Evolutionary conservation across 495 filamentous ascomycete genomes (phyloP).

Genomic region (Lepidopterella palustris): DNA sequence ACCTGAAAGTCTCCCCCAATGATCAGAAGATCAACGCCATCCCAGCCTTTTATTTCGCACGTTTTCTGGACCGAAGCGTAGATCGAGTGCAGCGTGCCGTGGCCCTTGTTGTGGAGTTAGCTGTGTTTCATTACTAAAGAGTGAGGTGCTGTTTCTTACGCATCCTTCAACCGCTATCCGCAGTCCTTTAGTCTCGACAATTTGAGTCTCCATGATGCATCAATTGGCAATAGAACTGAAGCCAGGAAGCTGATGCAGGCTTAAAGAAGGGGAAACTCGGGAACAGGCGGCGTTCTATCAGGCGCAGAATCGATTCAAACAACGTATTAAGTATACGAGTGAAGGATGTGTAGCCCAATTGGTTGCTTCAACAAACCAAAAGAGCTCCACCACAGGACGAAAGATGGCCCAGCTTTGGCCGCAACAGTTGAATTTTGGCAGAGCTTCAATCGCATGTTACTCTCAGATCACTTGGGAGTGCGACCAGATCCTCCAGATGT

Average conservation of each 20-base stretch:
- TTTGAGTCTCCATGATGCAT: slow-evolving; percentile 13
- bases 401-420: too few relatives aligned
- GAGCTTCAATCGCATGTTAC: too few relatives aligned
- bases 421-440: too few relatives aligned
- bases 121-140: slow-evolving; percentile 16
- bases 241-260: neutral
- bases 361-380: too few relatives aligned
- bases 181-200: slow-evolving; percentile 30
- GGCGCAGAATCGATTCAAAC: too few relatives aligned
- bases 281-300: too few relatives aligned
- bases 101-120: slow-evolving; percentile 52
- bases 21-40: slow-evolving; percentile 72
- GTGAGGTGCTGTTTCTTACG: slow-evolving; percentile 45
- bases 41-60: slow-evolving; percentile 61
- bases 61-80: slow-evolving; percentile 66
- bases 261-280: too few relatives aligned
- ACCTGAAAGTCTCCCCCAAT: slow-evolving; percentile 91
- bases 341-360: too few relatives aligned
- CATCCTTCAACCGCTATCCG: slow-evolving; percentile 72
- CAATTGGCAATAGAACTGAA: neutral
- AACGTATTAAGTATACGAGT: too few relatives aligned
- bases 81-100: slow-evolving; percentile 84
- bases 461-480: too few relatives aligned
- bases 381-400: too few relatives aligned
- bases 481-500: too few relatives aligned